phyloP scores from a whole-genome alignment of 305 asterid genomes.

The Fraxinus albicans region DNA sequence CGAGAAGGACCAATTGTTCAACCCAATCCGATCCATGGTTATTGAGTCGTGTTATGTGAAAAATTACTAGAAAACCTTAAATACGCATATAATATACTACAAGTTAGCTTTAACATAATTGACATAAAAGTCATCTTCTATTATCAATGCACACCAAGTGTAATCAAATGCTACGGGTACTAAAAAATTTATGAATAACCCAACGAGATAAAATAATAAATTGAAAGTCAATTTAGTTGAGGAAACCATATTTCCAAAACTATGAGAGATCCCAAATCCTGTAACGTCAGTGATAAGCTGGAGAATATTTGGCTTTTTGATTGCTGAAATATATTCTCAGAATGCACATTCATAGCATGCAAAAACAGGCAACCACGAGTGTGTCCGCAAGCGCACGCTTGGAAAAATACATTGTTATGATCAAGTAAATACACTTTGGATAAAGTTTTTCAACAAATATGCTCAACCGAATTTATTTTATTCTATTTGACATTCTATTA shows the following conservation, averaged over 20 bases:
- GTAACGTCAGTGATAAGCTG: neutral
- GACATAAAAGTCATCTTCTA: neutral
- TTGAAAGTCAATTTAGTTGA: neutral
- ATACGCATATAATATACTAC: neutral
- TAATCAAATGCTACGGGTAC: neutral
- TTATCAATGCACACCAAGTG: neutral
- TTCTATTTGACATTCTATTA: neutral
- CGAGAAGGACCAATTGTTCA: slow-evolving; percentile 12
- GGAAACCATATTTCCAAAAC: neutral
- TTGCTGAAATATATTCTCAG: neutral
- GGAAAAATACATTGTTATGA: neutral
- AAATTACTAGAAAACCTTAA: neutral
- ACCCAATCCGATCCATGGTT: neutral
- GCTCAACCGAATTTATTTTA: neutral
- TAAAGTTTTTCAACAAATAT: neutral
- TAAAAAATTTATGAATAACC: neutral
- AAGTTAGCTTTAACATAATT: neutral
- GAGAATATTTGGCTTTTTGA: neutral
- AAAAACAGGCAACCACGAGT: neutral
- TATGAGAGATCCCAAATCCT: slow-evolving; percentile 3
- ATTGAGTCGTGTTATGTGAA: slow-evolving; percentile 4
- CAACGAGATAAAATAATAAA: neutral
- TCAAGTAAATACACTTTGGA: neutral
- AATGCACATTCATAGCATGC: neutral
- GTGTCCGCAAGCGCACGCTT: neutral